Evolutionary conservation across 768 basidiomycete species (phyloP), one percentile per base, ranked within the genome.

Genomic region (Termitomyces heimii): DNA sequence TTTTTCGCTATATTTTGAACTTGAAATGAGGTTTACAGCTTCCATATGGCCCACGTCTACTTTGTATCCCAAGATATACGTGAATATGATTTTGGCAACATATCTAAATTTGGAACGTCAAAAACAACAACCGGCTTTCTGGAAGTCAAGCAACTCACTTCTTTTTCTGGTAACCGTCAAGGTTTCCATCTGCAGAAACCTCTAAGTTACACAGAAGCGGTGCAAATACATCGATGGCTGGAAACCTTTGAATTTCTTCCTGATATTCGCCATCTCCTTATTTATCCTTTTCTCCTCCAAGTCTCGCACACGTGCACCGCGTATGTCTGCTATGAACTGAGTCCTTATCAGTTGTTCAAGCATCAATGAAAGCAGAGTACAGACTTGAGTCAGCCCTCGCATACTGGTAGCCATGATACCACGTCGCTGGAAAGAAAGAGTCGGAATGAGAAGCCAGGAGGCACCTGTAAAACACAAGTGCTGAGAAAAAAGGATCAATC

Each of bases 1-100:
- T 73, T 99, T 99, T 77, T 99, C 97, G 66, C 89, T 94, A 69
- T 99, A 99, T 66, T 98, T 98, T 32, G 83, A 73, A 66, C 92
- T 94, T 28, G 95, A 91, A 63, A 99, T 98, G 62, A 99, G 81
- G 71, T 99, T 98, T 63, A 98, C 94, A 26, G 97, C 96, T 68
- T 98, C 95, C 95, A 98, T 97, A 71, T 98, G 97, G 16, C 97
- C 97, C 22, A 98, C 84, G 69, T 99, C 97, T 64, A 98, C 94
- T 73, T 97, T 96, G 78, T 99, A 99, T 43, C 97, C 97, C 58
- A 99, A 78, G 65, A 99, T 99, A 67, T 98, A 98, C 6, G 97
- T 98, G 77, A 98, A 99, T 59, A 98, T 89, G 65, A 99, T 95
- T 77, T 99, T 98, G 57, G 94, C 92, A 43, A 98, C 92, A 80